Percentiles rank a stretch among this genome's conserved stretches.
These are phyloP conservation scores for Mycotypha africana DNA, from an alignment of 371 early-diverging fungal genomes.

Conservation along the genomic window DNA sequence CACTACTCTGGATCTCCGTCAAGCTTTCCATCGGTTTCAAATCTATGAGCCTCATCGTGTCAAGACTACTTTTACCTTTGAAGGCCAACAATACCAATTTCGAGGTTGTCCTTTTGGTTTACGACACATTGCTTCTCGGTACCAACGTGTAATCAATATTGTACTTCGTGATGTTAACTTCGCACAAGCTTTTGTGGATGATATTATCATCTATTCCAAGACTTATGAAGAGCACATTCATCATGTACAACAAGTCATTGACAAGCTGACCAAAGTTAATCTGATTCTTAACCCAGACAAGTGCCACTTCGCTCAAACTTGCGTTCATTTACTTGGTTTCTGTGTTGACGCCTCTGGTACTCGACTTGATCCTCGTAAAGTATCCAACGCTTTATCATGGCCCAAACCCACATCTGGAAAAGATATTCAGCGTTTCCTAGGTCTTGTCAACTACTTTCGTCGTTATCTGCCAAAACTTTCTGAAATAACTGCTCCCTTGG, in stretches of 20 bases:
- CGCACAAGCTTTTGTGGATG: conserved; percentile 7
- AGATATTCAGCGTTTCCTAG: conserved; percentile 10
- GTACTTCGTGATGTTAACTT: conserved; percentile 7
- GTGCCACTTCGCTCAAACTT: conserved; percentile 5
- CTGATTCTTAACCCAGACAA: conserved; percentile 15
- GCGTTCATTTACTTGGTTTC: conserved; percentile 9
- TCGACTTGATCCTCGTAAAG: conserved; percentile 6
- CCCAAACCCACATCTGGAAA: conserved; percentile 2
- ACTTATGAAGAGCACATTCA: conserved; percentile 3
- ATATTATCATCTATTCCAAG: conserved; percentile 2
- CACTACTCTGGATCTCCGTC: conserved; percentile 3
- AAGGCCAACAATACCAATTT: conserved; percentile 6
- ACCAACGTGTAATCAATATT: conserved; percentile 1
- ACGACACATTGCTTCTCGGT: conserved; percentile 1
- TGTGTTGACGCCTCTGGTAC: conserved; percentile 6
- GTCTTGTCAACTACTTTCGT: conserved; percentile 19
- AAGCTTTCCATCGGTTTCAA: conserved; percentile 2
- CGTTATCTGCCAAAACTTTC: conserved; percentile 10
- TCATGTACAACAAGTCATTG: conserved; percentile 7
- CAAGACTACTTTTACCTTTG: conserved; percentile 8
- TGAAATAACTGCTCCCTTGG: conserved; percentile 17
- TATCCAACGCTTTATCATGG: conserved; percentile 1
- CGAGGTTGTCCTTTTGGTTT: conserved; percentile 8
- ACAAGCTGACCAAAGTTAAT: conserved; percentile 3
- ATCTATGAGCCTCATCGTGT: neutral